A percentile compares a stretch with the other conserved stretches of the same genome.
Conservation (phyloP, 1,139 yeast genomes). For the Yamadazyma songkhlaensis region DNA sequence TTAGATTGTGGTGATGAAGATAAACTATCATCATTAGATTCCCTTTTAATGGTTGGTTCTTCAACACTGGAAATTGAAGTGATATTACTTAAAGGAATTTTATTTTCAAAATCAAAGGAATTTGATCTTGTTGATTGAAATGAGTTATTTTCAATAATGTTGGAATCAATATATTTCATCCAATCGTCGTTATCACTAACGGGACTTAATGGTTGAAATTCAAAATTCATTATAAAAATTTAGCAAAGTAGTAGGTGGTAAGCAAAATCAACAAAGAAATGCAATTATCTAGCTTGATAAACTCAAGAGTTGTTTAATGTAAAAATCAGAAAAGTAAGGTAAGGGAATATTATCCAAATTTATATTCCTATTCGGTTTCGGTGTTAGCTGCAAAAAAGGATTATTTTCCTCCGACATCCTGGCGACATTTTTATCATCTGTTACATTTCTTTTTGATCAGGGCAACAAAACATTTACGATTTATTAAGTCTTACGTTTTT, state of each 20-base stretch:
- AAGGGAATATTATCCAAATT: too few species aligned
- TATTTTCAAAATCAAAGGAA: constrained; percentile 1
- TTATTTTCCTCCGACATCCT: background rate
- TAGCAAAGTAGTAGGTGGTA: background rate
- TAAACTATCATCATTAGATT: background rate
- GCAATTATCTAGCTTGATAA: too few species aligned
- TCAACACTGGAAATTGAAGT: constrained; percentile 1
- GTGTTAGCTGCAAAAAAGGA: background rate
- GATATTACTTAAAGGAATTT: background rate
- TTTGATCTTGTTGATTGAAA: constrained; percentile 4
- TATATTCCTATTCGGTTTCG: too few species aligned
- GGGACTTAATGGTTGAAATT: constrained; percentile 11
- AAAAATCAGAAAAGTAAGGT: too few species aligned
- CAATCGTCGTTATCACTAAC: constrained; percentile 15
- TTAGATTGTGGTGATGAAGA: background rate
- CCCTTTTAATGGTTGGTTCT: background rate
- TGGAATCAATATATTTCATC: constrained; percentile 13
- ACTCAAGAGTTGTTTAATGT: too few species aligned
- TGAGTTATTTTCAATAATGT: constrained; percentile 4
- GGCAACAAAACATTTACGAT: background rate
- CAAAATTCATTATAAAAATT: constrained; percentile 2
- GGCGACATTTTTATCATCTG: background rate
- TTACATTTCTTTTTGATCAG: background rate
- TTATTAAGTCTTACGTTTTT: too few species aligned
- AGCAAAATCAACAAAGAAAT: too few species aligned